Conservation (phyloP, 2,329 filamentous ascomycete genomes). For the Epichloe gansuensis region DNA sequence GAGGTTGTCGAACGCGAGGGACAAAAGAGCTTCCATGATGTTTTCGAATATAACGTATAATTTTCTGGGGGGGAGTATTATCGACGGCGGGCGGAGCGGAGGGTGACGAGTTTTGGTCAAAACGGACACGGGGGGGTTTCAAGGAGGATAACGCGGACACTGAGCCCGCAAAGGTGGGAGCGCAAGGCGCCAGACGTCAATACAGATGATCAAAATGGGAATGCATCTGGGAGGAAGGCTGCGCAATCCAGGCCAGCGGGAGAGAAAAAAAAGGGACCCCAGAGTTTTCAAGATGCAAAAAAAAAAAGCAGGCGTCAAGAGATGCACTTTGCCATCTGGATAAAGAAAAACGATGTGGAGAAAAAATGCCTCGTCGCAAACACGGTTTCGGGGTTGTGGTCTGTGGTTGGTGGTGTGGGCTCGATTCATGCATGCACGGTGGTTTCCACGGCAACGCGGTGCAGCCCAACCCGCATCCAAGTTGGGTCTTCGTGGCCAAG, state of each 20-base stretch:
- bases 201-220: slow-evolving; percentile 18
- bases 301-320: neutral
- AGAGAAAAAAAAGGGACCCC: neutral
- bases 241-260: neutral
- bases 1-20: slow-evolving; percentile 90
- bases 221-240: slow-evolving; percentile 10
- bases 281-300: neutral
- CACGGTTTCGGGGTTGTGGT: neutral
- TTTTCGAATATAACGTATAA: slow-evolving; percentile 11
- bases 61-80: neutral
- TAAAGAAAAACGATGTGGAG: neutral
- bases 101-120: neutral
- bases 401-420: neutral
- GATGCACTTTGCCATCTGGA: neutral
- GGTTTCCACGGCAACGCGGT: slow-evolving; percentile 5
- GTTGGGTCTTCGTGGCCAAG: neutral
- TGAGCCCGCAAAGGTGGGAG: neutral
- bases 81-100: neutral
- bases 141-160: slow-evolving; percentile 1
- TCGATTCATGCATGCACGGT: slow-evolving; percentile 1
- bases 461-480: neutral
- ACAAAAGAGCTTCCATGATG: slow-evolving; percentile 78
- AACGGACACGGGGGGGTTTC: neutral
- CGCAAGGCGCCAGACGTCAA: slow-evolving; percentile 11
- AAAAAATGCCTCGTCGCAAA: neutral